These are phyloP conservation scores for Beauveria brongniartii DNA, from an alignment of 2,329 filamentous ascomycete species.

Conservation along the genomic window DNA sequence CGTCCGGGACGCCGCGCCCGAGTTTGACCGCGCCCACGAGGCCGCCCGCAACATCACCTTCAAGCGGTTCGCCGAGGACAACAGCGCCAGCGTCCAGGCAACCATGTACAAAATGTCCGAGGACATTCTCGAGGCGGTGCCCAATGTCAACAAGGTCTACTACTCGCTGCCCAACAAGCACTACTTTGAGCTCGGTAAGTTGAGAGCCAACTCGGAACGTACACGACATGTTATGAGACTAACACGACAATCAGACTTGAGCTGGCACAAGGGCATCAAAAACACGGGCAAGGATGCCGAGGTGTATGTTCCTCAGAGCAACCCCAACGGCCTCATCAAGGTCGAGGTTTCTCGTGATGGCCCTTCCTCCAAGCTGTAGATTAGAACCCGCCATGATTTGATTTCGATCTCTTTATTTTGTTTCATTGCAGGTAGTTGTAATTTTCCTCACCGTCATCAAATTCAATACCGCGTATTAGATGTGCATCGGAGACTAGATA, in stretches of 20 bases:
- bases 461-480: not conserved
- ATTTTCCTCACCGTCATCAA: not conserved
- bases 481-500: not conserved
- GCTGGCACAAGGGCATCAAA: constrained; percentile 92
- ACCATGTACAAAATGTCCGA: constrained; percentile 99
- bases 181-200: constrained; percentile 89
- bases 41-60: constrained; percentile 78
- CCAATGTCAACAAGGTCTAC: constrained; percentile 62
- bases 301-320: constrained; percentile 86
- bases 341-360: constrained; percentile 65
- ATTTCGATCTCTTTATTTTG: not conserved
- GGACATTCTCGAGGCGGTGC: constrained; percentile 68
- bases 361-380: constrained; percentile 7
- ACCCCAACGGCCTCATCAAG: constrained; percentile 92
- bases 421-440: not conserved
- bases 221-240: constrained; percentile 6
- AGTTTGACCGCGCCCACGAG: constrained; percentile 74
- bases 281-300: constrained; percentile 95
- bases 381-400: not conserved
- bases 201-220: too few relatives aligned
- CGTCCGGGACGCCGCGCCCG: constrained; percentile 53
- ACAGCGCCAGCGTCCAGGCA: constrained; percentile 87
- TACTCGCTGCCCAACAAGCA: constrained; percentile 96
- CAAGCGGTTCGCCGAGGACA: constrained; percentile 81
- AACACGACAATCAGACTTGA: constrained; percentile 56